These are phyloP conservation scores for Plasmopara viticola DNA, from an alignment of 352 stramenopile species.

Conservation along the genomic window DNA sequence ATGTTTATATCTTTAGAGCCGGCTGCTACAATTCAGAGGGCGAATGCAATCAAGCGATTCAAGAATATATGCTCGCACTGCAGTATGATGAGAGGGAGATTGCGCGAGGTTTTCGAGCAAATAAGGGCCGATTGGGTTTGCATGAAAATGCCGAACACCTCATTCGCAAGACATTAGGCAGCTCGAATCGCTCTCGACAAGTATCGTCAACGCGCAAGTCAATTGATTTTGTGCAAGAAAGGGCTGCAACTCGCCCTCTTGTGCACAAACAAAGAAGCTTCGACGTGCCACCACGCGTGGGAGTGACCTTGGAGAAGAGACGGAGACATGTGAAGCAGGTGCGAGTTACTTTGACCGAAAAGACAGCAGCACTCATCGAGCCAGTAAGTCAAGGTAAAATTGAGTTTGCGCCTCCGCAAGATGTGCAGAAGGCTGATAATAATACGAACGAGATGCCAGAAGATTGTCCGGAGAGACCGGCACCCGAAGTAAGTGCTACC, in stretches of 20 bases:
- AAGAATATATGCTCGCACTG: conserved; percentile 68
- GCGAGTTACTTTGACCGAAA: conserved; percentile 35
- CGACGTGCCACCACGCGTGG: background rate
- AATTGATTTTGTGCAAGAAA: background rate
- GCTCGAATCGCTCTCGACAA: conserved; percentile 1
- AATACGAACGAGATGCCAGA: background rate
- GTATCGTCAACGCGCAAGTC: background rate
- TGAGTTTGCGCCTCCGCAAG: background rate
- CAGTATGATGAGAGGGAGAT: conserved; percentile 58
- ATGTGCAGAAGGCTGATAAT: background rate
- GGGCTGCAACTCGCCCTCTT: background rate
- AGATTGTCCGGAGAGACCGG: conserved; percentile 1
- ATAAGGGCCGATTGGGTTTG: conserved; percentile 19
- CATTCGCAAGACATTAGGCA: conserved; percentile 18
- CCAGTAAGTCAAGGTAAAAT: background rate
- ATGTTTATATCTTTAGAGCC: conserved; percentile 19
- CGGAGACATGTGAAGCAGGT: conserved; percentile 41
- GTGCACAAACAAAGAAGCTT: background rate
- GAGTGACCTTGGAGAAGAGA: conserved; percentile 7
- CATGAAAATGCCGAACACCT: conserved; percentile 20
- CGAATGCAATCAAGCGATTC: conserved; percentile 62
- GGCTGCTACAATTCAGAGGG: conserved; percentile 70
- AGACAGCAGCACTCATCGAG: conserved; percentile 8
- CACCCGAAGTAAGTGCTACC: conserved; percentile 6
- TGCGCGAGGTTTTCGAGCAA: conserved; percentile 17